Conservation (phyloP, 2,329 filamentous ascomycete species). For the Alternaria alternata region DNA sequence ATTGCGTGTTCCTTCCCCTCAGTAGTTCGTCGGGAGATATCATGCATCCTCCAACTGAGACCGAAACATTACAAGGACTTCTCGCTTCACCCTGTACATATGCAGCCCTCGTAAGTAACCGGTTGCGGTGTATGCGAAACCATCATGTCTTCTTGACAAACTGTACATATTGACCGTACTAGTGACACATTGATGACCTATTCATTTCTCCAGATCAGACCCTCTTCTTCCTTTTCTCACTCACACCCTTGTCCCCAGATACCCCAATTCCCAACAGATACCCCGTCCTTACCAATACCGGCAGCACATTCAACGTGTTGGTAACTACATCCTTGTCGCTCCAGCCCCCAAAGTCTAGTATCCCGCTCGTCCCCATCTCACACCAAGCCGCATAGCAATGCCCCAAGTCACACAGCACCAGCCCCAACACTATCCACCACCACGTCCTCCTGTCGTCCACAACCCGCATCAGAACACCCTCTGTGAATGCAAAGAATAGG, state of each 20-base stretch:
- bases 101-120: background rate
- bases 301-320: conserved; percentile 43
- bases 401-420: conserved; percentile 77
- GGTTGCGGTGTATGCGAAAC: background rate
- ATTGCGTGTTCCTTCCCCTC: background rate
- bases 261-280: conserved; percentile 51
- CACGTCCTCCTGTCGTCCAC: conserved; percentile 74
- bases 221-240: conserved; percentile 22
- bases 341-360: conserved; percentile 42
- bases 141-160: background rate
- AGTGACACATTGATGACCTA: background rate
- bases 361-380: conserved; percentile 40
- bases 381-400: conserved; percentile 64
- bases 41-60: background rate
- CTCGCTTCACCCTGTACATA: background rate
- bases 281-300: conserved; percentile 43
- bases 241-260: conserved; percentile 6
- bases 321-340: conserved; percentile 51
- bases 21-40: background rate
- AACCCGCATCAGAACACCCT: conserved; percentile 75
- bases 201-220: conserved; percentile 2
- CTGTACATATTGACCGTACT: background rate
- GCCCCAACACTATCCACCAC: conserved; percentile 69
- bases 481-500: conserved; percentile 77
- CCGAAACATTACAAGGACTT: background rate